These are phyloP conservation scores for Russula compacta DNA, from an alignment of 768 basidiomycete genomes.

Conservation along the genomic window DNA sequence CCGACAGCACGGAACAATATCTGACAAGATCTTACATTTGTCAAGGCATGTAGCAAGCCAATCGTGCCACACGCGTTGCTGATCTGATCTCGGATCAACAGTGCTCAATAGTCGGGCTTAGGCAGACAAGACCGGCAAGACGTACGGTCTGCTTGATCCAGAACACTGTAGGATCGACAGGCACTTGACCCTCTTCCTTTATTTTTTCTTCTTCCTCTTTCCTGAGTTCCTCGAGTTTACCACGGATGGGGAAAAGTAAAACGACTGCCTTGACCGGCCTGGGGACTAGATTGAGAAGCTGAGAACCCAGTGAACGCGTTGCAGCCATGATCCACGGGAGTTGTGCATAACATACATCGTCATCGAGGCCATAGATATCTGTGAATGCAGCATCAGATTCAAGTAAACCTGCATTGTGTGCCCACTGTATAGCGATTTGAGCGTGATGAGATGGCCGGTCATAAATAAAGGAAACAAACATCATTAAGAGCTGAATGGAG, in stretches of 20 bases:
- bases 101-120: neutral
- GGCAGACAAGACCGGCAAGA: neutral
- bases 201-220: conserved; percentile 53
- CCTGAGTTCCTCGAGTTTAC: conserved; percentile 40
- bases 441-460: conserved; percentile 28
- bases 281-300: conserved; percentile 66
- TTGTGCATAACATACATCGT: conserved; percentile 1
- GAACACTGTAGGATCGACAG: conserved; percentile 56
- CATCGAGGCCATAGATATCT: conserved; percentile 19
- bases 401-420: neutral
- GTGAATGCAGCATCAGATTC: conserved; percentile 10
- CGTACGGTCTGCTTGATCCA: conserved; percentile 89
- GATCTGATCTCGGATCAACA: conserved; percentile 20
- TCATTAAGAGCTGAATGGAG: conserved; percentile 21
- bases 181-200: conserved; percentile 34
- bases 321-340: neutral
- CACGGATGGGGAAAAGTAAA: conserved; percentile 71
- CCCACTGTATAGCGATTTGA: neutral
- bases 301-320: neutral
- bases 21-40: conserved; percentile 47
- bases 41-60: conserved; percentile 37
- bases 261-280: conserved; percentile 76
- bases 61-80: conserved; percentile 28
- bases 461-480: conserved; percentile 12
- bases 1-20: neutral